Conservation (phyloP, 2,329 filamentous ascomycete genomes). For the Sporothrix variecibatus region DNA sequence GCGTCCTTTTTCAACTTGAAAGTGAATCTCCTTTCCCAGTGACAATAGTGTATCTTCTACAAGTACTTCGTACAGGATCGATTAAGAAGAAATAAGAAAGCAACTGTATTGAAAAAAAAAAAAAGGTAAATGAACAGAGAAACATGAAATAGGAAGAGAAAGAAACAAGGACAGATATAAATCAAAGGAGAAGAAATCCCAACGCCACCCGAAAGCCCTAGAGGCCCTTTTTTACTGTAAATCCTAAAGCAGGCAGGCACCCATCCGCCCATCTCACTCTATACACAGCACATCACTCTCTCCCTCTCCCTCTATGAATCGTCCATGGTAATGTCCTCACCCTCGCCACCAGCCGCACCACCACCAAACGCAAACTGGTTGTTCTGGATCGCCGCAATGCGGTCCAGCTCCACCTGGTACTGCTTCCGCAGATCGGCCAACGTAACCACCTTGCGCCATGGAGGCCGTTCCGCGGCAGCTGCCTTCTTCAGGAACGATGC, state of each 20-base stretch:
- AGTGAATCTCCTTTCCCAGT: background rate
- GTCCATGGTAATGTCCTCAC: slow-evolving; percentile 56
- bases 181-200: slow-evolving; percentile 13
- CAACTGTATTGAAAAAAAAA: background rate
- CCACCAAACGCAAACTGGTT: slow-evolving; percentile 79
- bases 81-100: background rate
- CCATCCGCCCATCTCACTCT: background rate
- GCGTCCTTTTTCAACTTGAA: no score
- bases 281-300: background rate
- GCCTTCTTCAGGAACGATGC: slow-evolving; percentile 34
- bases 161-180: background rate
- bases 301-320: slow-evolving; percentile 38
- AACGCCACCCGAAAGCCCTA: background rate
- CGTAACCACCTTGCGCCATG: slow-evolving; percentile 76
- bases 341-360: slow-evolving; percentile 42
- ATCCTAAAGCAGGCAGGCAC: background rate
- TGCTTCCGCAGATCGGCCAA: slow-evolving; percentile 83
- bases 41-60: background rate
- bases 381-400: slow-evolving; percentile 82
- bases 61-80: background rate
- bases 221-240: slow-evolving; percentile 1
- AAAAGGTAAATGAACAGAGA: no score
- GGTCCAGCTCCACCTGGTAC: slow-evolving; percentile 87
- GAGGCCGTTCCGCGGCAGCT: slow-evolving; percentile 31
- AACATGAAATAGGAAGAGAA: background rate